Conservation (phyloP, 176 grass and related monocot species). For the Rhipidocladum racemiflorum region DNA sequence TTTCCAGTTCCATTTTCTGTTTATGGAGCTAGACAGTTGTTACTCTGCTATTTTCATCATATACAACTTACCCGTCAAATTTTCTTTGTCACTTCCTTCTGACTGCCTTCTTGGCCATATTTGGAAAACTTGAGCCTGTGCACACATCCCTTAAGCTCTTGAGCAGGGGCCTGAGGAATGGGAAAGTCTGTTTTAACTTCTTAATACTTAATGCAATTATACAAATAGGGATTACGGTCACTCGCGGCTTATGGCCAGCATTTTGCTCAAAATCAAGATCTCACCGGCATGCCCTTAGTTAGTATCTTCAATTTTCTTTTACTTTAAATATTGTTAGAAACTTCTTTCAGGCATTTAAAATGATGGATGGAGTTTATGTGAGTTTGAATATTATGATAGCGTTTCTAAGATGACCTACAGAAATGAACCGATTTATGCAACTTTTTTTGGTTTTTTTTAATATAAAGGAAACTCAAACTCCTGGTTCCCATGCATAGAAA, state of each 20-base stretch:
- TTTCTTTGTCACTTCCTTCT: background rate
- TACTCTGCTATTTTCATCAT: background rate
- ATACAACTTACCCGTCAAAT: background rate
- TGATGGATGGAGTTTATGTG: background rate
- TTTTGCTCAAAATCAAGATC: background rate
- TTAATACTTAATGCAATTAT: background rate
- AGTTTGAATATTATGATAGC: background rate
- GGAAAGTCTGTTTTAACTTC: background rate
- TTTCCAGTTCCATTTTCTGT: background rate
- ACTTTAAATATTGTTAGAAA: background rate
- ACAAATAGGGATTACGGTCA: background rate
- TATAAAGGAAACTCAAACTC: conserved; percentile 6
- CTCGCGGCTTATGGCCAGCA: background rate
- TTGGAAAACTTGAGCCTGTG: background rate
- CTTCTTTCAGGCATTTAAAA: conserved; percentile 16
- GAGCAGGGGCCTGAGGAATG: background rate
- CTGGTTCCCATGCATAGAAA: conserved; percentile 13
- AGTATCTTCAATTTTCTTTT: background rate
- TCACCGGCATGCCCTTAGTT: background rate
- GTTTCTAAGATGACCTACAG: background rate
- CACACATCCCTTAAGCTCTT: background rate
- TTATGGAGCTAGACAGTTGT: background rate
- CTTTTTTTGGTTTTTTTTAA: background rate
- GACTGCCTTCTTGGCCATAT: background rate
- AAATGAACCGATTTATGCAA: background rate